These are phyloP conservation scores for Gentiana macrophylla DNA, from an alignment of 257 asterid genomes.

Conservation along the genomic window DNA sequence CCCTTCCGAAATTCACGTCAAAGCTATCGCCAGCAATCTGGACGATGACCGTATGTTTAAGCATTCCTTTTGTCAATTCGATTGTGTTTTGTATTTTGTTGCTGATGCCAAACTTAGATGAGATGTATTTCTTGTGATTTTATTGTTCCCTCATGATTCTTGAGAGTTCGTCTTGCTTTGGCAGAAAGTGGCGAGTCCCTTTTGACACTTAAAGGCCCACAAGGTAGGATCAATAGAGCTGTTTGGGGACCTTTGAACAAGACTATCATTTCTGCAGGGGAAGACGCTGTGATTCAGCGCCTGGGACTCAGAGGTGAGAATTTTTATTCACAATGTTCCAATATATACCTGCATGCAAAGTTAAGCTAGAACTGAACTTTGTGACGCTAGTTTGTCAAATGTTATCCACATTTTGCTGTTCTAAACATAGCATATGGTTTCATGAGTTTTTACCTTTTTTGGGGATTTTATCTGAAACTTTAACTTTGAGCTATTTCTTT, in stretches of 20 bases:
- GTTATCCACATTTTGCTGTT: too few relatives aligned
- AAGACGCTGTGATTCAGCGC: slow-evolving; percentile 69
- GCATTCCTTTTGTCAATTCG: not conserved
- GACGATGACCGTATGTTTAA: slow-evolving; percentile 49
- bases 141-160: not conserved
- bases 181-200: slow-evolving; percentile 66
- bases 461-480: not conserved
- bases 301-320: slow-evolving; percentile 81
- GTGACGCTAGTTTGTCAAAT: too few relatives aligned
- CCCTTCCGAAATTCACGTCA: slow-evolving; percentile 82
- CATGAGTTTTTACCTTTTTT: not conserved
- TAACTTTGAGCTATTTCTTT: not conserved
- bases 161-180: not conserved
- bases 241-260: slow-evolving; percentile 93
- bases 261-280: slow-evolving; percentile 83
- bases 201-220: slow-evolving; percentile 58
- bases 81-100: not conserved
- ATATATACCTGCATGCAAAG: too few relatives aligned
- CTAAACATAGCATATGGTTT: too few relatives aligned
- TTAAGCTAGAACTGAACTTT: too few relatives aligned
- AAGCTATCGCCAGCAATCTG: slow-evolving; percentile 44
- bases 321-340: not conserved
- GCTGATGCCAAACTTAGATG: too few relatives aligned
- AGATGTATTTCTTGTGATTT: not conserved
- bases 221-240: slow-evolving; percentile 89